Base-by-base conservation (phyloP, 2,329 filamentous ascomycete genomes). In the Gaeumannomyces tritici region DNA sequence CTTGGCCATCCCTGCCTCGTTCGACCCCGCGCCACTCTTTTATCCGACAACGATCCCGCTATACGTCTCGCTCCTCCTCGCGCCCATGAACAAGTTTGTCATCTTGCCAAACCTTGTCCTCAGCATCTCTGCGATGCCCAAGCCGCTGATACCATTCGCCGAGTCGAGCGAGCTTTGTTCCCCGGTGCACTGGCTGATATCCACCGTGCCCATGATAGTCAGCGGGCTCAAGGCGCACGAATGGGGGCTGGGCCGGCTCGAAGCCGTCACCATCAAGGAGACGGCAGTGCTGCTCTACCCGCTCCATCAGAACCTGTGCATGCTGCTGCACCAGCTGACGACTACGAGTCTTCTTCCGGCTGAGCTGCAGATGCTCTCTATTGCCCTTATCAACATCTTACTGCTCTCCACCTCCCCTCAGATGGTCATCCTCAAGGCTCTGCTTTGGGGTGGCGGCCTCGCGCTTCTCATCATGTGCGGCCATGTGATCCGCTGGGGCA, bases 11-110 rank as follows among this genome's bases (percentile, higher is more conserved):
- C 91, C 92, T 0, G 77, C 85, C 4, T 81, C 84, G n/a, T 96
- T 97, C 74, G 93, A 98, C 70, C 93, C 92, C 3, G 93, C 93
- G 8, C 91, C 93, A 13, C 80, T 96, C n/a, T 75, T 97, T 63
- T 98, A 97, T 71, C 93, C 93, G 24, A 83, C 89, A 7, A 75
- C 87, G 2, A 80, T 96, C 33, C 91, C 93, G 0, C 75, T 93
- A 21, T 80, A 93, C 57, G 88, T 95, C 31, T 87, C 92, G 1
- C 77, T 95, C 5, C 87, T 93, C 12, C 80, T 96, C 55, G 84
- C 87, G 9, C 79, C 81, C 60, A 81, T 83, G 59, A 85, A 84
- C 57, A 79, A 83, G 3, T 79, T 80, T 21, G 79, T 86, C 15
- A 73, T 96, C 26, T 75, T 96, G 9, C 87, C 89, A 2, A 96